Evolutionary conservation across 352 stramenopile species (phyloP).

Genomic region (Elongisporangium anandrum): DNA sequence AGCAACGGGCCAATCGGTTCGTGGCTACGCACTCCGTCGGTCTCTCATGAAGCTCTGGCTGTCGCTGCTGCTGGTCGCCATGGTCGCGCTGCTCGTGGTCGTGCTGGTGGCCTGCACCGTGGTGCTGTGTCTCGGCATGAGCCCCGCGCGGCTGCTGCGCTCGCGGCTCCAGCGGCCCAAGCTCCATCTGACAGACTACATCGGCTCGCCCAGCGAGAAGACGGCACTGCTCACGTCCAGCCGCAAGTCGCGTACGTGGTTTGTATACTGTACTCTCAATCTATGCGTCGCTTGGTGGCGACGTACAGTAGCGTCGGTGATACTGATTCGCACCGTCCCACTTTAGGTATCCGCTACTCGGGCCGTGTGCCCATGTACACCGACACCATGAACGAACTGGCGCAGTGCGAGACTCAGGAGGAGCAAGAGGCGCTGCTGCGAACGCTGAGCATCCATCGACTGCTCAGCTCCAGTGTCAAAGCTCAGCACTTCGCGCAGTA

Average conservation of each 20-base stretch:
- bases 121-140: conserved; percentile 51
- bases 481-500: conserved; percentile 71
- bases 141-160: conserved; percentile 57
- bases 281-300: neutral
- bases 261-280: too few relatives aligned
- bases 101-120: conserved; percentile 29
- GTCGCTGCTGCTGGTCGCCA: conserved; percentile 28
- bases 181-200: conserved; percentile 33
- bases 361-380: conserved; percentile 68
- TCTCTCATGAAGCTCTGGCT: conserved; percentile 35
- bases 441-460: conserved; percentile 38
- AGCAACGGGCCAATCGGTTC: neutral
- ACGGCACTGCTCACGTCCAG: conserved; percentile 37
- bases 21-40: conserved; percentile 1
- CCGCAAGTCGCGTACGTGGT: conserved; percentile 31
- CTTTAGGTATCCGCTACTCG: conserved; percentile 41
- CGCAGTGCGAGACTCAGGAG: conserved; percentile 20
- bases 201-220: conserved; percentile 37
- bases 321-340: conserved; percentile 1
- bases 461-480: conserved; percentile 72
- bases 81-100: conserved; percentile 36
- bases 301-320: neutral
- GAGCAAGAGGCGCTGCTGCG: conserved; percentile 67
- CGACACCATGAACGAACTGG: conserved; percentile 51
- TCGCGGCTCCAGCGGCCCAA: conserved; percentile 51